Percentiles rank a stretch among this genome's conserved stretches.
Conservation (phyloP, 1,284 basidiomycete genomes). For the Apiotrichum siamense region DNA sequence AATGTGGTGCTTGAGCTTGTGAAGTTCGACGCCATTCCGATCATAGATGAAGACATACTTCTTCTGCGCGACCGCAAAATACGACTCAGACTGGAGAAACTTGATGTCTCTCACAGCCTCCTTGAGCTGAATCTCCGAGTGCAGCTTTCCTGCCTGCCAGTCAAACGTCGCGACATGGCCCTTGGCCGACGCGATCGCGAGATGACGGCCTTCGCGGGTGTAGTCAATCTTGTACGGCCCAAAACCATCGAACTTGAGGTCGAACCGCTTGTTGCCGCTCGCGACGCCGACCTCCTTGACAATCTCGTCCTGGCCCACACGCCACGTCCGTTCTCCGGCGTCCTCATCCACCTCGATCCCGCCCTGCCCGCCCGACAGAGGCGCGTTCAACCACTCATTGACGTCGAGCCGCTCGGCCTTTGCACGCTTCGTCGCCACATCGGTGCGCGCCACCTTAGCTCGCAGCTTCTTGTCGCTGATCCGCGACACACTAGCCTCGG, state of each 20-base stretch:
- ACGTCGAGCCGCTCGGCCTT: slow-evolving; percentile 39
- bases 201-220: slow-evolving; percentile 83
- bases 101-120: slow-evolving; percentile 90
- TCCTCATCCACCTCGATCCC: slow-evolving; percentile 45
- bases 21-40: slow-evolving; percentile 85
- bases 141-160: slow-evolving; percentile 81
- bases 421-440: slow-evolving; percentile 45
- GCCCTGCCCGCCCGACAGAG: slow-evolving; percentile 33
- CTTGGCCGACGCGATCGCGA: slow-evolving; percentile 72
- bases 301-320: slow-evolving; percentile 76
- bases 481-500: slow-evolving; percentile 25
- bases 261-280: slow-evolving; percentile 66
- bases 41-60: slow-evolving; percentile 97
- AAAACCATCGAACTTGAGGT: slow-evolving; percentile 64
- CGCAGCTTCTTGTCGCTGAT: slow-evolving; percentile 71
- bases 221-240: slow-evolving; percentile 76
- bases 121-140: slow-evolving; percentile 75
- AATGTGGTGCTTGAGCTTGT: slow-evolving; percentile 63
- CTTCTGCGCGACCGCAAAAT: slow-evolving; percentile 93
- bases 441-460: slow-evolving; percentile 59
- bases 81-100: slow-evolving; percentile 89
- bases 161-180: slow-evolving; percentile 95
- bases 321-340: slow-evolving; percentile 72
- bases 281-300: slow-evolving; percentile 62
- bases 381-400: slow-evolving; percentile 43